Percentiles rank a stretch among this genome's conserved stretches.
Conservation (phyloP, 257 asterid genomes). For the Nicotiana sylvestris region DNA sequence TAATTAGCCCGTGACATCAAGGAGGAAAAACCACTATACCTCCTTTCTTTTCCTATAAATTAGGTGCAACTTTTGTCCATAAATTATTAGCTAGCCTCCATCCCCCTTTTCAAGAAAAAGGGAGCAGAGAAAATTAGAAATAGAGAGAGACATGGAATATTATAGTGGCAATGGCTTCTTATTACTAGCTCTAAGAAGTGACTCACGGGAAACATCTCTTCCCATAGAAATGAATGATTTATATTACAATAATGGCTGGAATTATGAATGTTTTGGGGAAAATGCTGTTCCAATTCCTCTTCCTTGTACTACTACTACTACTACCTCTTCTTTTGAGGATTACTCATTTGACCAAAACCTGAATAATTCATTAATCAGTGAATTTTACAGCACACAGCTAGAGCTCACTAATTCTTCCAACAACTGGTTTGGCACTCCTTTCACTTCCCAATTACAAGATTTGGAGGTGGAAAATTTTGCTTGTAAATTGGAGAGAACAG, state of each 20-base stretch:
- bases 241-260: conserved; percentile 6
- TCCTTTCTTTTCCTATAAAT: not conserved
- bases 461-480: conserved; percentile 17
- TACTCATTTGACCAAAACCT: conserved; percentile 22
- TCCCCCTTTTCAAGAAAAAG: not conserved
- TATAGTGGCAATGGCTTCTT: conserved; percentile 26
- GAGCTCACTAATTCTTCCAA: conserved; percentile 25
- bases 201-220: conserved; percentile 13
- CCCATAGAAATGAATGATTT: conserved; percentile 19
- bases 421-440: conserved; percentile 21
- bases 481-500: conserved; percentile 27
- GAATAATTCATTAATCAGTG: not conserved
- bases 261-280: not conserved
- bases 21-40: not conserved
- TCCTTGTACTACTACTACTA: not conserved
- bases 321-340: conserved; percentile 19
- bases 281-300: not conserved
- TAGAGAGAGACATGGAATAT: conserved; percentile 40
- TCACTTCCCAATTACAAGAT: conserved; percentile 20
- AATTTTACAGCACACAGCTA: conserved; percentile 19
- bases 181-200: conserved; percentile 36
- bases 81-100: not conserved
- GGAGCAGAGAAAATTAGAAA: not conserved
- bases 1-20: not conserved
- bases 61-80: not conserved